A percentile compares a stretch with the other conserved stretches of the same genome.
Evolutionary conservation across 805 yeast genomes (phyloP).

Genomic region (Yamadazyma endophytica): DNA sequence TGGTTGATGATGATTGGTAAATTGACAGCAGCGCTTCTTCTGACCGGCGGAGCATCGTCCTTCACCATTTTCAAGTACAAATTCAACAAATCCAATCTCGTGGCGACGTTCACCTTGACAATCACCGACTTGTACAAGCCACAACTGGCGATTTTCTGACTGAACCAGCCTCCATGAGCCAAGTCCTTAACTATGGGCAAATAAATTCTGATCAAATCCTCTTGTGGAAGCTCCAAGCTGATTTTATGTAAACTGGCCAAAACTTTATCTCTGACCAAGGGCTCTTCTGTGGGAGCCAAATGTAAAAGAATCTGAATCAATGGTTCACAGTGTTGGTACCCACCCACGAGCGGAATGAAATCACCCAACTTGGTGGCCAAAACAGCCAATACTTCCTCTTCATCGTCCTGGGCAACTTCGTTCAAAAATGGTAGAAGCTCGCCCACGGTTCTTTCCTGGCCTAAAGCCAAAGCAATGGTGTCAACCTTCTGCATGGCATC

Average conservation of each 20-base stretch:
- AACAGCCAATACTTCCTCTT: conserved; percentile 94
- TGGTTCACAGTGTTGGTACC: conserved; percentile 51
- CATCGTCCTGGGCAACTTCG: conserved; percentile 92
- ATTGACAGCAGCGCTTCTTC: conserved; percentile 87
- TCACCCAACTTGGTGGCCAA: conserved; percentile 86
- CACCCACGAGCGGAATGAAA: conserved; percentile 88
- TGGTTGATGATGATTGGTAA: conserved; percentile 71
- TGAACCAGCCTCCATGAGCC: conserved; percentile 91
- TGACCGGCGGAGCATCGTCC: conserved; percentile 97
- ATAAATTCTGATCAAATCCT: conserved; percentile 62
- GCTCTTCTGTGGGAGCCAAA: conserved; percentile 91
- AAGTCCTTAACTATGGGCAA: conserved; percentile 74
- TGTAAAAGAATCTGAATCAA: conserved; percentile 66
- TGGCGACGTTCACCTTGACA: conserved; percentile 49
- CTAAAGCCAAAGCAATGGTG: conserved; percentile 91
- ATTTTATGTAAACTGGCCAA: conserved; percentile 77
- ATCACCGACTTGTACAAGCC: conserved; percentile 77
- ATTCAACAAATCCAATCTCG: conserved; percentile 59
- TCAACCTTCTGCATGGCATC: conserved; percentile 92
- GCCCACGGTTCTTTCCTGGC: conserved; percentile 85
- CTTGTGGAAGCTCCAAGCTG: conserved; percentile 55
- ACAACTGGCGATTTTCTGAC: conserved; percentile 85
- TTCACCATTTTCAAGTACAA: conserved; percentile 66
- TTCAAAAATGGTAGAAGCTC: conserved; percentile 89
- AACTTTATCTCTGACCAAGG: conserved; percentile 92